These are phyloP conservation scores for Periconia digitata DNA, from an alignment of 2,329 filamentous ascomycete species.

Conservation along the genomic window DNA sequence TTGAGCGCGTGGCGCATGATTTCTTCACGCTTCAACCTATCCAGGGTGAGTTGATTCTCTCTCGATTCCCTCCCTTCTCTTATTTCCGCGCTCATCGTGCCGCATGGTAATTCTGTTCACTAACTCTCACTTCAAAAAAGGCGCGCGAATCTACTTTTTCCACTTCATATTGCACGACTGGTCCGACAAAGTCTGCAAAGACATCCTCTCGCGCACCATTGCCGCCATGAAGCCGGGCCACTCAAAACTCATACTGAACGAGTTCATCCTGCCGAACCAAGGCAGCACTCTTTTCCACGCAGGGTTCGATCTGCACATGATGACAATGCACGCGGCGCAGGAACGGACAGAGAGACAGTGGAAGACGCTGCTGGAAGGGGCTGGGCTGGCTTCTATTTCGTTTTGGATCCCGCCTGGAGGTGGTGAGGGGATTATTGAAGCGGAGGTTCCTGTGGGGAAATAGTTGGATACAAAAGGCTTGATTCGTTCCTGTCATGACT, in stretches of 20 bases:
- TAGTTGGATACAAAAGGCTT: too few relatives aligned
- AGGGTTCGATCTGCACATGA: conserved; percentile 5
- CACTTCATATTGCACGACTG: conserved; percentile 13
- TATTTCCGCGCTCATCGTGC: too few relatives aligned
- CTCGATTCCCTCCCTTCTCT: too few relatives aligned
- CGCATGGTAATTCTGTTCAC: too few relatives aligned
- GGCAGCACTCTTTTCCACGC: not conserved
- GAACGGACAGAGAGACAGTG: conserved; percentile 17
- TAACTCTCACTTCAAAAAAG: too few relatives aligned
- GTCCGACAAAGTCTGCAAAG: conserved; percentile 6
- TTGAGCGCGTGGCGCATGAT: conserved; percentile 20
- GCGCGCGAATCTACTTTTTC: conserved; percentile 11
- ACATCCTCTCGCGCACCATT: conserved; percentile 9
- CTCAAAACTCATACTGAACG: conserved; percentile 5
- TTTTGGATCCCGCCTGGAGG: conserved; percentile 3
- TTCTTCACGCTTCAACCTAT: conserved; percentile 20
- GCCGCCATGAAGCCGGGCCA: conserved; percentile 9
- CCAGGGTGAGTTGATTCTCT: not conserved
- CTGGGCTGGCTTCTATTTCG: conserved; percentile 12
- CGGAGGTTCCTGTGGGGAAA: too few relatives aligned
- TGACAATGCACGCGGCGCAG: conserved; percentile 3
- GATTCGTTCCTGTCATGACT: too few relatives aligned
- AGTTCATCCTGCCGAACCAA: conserved; percentile 1
- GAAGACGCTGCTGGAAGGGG: conserved; percentile 11
- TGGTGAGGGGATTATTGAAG: too few relatives aligned